Evolutionary conservation across 176 grass and related monocot genomes (phyloP).

Genomic region (Pontederia crassipes): DNA sequence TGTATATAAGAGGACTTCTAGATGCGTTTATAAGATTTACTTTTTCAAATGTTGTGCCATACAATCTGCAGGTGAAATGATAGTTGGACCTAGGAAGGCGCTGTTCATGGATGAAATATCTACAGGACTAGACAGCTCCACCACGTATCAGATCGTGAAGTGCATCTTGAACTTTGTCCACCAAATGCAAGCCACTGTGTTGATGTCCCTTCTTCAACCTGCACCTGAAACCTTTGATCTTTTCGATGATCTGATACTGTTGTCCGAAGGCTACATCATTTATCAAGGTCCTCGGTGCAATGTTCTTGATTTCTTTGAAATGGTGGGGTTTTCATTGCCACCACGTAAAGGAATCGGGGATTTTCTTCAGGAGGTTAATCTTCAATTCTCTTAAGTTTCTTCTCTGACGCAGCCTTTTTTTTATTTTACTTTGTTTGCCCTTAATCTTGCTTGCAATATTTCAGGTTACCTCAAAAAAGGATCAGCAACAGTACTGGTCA

Average conservation of each 20-base stretch:
- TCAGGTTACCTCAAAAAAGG: constrained; percentile 64
- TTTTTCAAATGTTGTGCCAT: not conserved
- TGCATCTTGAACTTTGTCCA: constrained; percentile 71
- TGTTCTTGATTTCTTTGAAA: constrained; percentile 45
- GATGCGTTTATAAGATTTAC: not conserved
- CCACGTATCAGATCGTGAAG: constrained; percentile 73
- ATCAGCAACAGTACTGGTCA: constrained; percentile 69
- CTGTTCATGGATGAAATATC: constrained; percentile 92
- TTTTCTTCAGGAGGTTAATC: constrained; percentile 62
- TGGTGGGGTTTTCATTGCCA: constrained; percentile 49
- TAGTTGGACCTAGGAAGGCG: constrained; percentile 61
- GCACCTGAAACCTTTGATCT: constrained; percentile 74
- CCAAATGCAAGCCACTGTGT: constrained; percentile 64
- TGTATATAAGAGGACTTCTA: not conserved
- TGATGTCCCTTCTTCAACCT: constrained; percentile 78
- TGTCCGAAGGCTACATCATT: constrained; percentile 60
- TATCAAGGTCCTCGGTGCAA: constrained; percentile 43
- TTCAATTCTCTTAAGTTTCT: not conserved
- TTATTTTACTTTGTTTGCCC: constrained; percentile 15
- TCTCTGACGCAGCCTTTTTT: not conserved
- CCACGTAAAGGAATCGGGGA: constrained; percentile 60
- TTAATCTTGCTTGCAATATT: no score
- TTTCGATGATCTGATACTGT: constrained; percentile 70
- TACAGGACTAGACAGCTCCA: constrained; percentile 67
- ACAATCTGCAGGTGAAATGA: constrained; percentile 49